Evolutionary conservation across 768 basidiomycete species (phyloP).

Genomic region (Butyriboletus loyo): DNA sequence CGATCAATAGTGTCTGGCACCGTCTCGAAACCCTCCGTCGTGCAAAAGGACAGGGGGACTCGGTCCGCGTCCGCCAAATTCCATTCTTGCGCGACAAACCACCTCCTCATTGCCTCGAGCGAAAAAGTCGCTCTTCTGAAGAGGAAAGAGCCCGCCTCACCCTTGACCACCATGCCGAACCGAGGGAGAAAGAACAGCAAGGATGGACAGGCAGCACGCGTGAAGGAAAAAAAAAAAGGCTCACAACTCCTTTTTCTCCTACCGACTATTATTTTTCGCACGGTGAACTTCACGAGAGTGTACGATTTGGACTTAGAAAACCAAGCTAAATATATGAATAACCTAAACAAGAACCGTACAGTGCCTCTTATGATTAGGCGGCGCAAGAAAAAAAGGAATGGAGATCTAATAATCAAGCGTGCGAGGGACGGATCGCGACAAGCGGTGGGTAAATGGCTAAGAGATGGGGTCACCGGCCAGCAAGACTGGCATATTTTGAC

Average conservation of each 20-base stretch:
- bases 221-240: neutral
- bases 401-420: conserved; percentile 2
- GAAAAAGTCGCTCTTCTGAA: conserved; percentile 15
- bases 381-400: neutral
- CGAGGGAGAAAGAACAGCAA: conserved; percentile 12
- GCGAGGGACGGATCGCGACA: neutral
- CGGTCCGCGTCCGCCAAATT: conserved; percentile 6
- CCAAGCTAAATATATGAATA: conserved; percentile 26
- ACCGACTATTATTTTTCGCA: conserved; percentile 9
- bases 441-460: neutral
- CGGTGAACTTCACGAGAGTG: no score
- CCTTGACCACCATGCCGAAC: conserved; percentile 9
- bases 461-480: conserved; percentile 23
- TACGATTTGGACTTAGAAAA: neutral
- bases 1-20: conserved; percentile 16
- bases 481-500: conserved; percentile 31
- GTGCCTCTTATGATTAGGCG: neutral
- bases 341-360: conserved; percentile 15
- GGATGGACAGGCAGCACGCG: conserved; percentile 19
- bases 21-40: conserved; percentile 6
- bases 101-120: conserved; percentile 29
- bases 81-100: conserved; percentile 29
- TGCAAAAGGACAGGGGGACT: neutral
- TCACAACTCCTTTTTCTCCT: neutral
- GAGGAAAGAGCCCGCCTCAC: conserved; percentile 25